Percentiles rank a stretch among this genome's conserved stretches.
Conservation (phyloP, 352 stramenopile species). For the Globisporangium middletonii region DNA sequence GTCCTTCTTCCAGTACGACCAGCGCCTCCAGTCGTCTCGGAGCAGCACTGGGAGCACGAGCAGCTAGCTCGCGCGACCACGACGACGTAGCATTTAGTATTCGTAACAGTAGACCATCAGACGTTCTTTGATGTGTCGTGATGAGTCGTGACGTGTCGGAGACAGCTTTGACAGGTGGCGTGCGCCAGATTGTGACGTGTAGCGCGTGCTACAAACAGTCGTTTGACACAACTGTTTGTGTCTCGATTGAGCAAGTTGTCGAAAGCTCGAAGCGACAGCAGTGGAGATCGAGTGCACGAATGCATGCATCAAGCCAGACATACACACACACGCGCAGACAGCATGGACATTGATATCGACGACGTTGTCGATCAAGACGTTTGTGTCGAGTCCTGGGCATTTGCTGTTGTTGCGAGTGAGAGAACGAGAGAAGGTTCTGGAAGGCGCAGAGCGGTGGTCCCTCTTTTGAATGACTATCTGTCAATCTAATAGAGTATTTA, state of each 20-base stretch:
- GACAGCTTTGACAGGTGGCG: too few relatives aligned
- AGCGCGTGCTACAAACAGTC: neutral
- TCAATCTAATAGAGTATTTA: neutral
- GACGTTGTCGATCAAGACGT: too few relatives aligned
- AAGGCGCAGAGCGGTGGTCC: conserved; percentile 4
- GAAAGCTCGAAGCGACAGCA: neutral
- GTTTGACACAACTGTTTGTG: neutral
- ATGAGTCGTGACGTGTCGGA: too few relatives aligned
- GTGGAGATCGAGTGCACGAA: neutral
- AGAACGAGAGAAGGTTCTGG: conserved; percentile 19
- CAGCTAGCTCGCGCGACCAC: neutral
- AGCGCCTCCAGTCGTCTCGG: conserved; percentile 3
- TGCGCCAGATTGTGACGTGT: too few relatives aligned
- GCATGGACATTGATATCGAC: too few relatives aligned
- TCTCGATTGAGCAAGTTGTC: too few relatives aligned
- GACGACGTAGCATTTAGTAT: neutral
- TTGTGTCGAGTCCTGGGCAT: neutral
- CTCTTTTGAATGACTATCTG: neutral
- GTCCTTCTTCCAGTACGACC: conserved; percentile 33
- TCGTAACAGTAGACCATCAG: neutral
- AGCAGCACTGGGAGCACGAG: conserved; percentile 1
- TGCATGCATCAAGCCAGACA: too few relatives aligned
- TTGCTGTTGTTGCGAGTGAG: neutral
- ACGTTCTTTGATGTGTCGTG: neutral
- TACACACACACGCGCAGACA: too few relatives aligned